These are phyloP conservation scores for Ascosphaera acerosa DNA, from an alignment of 2,329 filamentous ascomycete species.

Conservation along the genomic window DNA sequence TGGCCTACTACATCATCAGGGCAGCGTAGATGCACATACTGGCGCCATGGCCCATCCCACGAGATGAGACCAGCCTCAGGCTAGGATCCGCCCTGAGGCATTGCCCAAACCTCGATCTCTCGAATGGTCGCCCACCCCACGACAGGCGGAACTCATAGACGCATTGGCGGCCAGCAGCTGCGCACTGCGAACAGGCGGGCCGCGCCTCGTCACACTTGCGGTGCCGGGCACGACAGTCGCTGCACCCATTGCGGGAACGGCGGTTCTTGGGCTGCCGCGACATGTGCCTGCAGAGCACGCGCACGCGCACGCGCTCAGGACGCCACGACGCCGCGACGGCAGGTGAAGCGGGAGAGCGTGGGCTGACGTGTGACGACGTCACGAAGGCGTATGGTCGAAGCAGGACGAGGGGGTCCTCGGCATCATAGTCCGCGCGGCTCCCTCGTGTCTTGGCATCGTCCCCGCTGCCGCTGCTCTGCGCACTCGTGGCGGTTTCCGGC, in stretches of 20 bases:
- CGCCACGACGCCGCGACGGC: too few relatives aligned
- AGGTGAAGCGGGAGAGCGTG: too few relatives aligned
- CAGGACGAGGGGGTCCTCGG: too few relatives aligned
- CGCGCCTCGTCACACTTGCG: slow-evolving; percentile 6
- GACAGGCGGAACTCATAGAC: slow-evolving; percentile 4
- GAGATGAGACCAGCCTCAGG: too few relatives aligned
- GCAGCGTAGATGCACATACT: slow-evolving; percentile 3
- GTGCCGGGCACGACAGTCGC: slow-evolving; percentile 6
- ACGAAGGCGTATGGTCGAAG: too few relatives aligned
- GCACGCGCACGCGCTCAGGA: too few relatives aligned
- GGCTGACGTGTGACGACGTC: too few relatives aligned
- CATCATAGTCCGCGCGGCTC: too few relatives aligned
- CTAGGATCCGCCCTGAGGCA: slow-evolving; percentile 5
- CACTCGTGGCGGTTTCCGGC: too few relatives aligned
- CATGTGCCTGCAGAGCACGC: too few relatives aligned
- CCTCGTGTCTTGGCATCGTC: too few relatives aligned
- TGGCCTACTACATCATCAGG: not conserved
- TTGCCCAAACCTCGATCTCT: slow-evolving; percentile 6
- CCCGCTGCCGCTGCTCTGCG: too few relatives aligned
- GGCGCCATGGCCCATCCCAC: slow-evolving; percentile 4
- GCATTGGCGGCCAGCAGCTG: slow-evolving; percentile 4
- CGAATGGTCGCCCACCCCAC: slow-evolving; percentile 6
- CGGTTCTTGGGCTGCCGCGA: slow-evolving; percentile 2
- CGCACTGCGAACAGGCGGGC: slow-evolving; percentile 5
- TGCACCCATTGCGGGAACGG: slow-evolving; percentile 6